phyloP scores from a whole-genome alignment of 2,329 filamentous ascomycete genomes.

The Exutisphaerella laricina region DNA sequence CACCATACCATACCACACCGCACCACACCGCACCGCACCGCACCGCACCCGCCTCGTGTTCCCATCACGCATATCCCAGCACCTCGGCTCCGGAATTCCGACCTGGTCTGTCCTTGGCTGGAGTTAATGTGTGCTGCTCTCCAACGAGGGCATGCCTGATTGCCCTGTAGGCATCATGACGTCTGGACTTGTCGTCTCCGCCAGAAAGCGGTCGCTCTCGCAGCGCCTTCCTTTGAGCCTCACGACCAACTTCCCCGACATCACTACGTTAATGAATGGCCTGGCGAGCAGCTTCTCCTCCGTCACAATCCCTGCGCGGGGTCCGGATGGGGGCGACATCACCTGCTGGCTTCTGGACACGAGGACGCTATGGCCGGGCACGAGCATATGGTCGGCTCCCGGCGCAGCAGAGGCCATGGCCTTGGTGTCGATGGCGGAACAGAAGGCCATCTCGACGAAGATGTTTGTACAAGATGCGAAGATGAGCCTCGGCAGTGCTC shows the following conservation, averaged over 20 bases:
- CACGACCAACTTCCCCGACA: constrained; percentile 18
- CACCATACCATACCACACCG: too few species aligned
- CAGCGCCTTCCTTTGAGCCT: constrained; percentile 16
- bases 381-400: constrained; percentile 39
- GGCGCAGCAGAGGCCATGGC: constrained; percentile 39
- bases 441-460: constrained; percentile 52
- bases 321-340: constrained; percentile 25
- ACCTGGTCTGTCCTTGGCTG: too few species aligned
- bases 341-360: constrained; percentile 49
- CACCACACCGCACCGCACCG: too few species aligned
- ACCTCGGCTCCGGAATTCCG: too few species aligned
- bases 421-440: constrained; percentile 49
- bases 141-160: background rate
- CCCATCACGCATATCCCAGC: too few species aligned
- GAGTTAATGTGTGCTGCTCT: background rate
- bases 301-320: constrained; percentile 10
- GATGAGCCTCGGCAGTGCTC: constrained; percentile 64
- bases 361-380: constrained; percentile 42
- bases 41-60: too few species aligned
- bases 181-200: constrained; percentile 14
- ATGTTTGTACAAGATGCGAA: constrained; percentile 56
- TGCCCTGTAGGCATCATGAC: constrained; percentile 6
- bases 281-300: constrained; percentile 17
- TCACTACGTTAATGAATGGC: constrained; percentile 21
- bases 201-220: constrained; percentile 18